Conservation (phyloP, 2,329 filamentous ascomycete genomes). For the Fusarium zealandicum region DNA sequence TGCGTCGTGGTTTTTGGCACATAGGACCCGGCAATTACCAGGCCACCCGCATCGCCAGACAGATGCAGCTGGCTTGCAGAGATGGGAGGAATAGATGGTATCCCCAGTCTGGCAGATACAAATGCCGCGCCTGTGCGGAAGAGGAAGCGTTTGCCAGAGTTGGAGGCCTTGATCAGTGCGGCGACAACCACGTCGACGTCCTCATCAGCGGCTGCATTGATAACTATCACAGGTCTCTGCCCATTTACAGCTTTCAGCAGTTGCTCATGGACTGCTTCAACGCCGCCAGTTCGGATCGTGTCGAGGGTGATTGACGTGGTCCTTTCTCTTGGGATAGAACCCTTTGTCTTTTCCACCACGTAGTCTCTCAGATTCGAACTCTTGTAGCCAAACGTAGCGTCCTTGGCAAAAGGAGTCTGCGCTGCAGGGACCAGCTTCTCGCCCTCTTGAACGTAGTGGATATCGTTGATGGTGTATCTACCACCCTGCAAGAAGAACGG, state of each 20-base stretch:
- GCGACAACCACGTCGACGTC: constrained; percentile 64
- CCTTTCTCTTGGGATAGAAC: constrained; percentile 47
- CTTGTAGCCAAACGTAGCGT: constrained; percentile 64
- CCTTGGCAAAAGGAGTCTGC: constrained; percentile 62
- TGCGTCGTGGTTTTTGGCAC: constrained; percentile 67
- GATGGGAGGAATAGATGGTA: constrained; percentile 58
- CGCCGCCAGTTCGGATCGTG: constrained; percentile 57
- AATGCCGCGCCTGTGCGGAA: constrained; percentile 53
- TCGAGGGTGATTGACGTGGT: constrained; percentile 54
- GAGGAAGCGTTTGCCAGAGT: constrained; percentile 45
- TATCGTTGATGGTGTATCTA: constrained; percentile 62
- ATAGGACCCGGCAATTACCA: constrained; percentile 65
- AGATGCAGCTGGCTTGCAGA: constrained; percentile 53
- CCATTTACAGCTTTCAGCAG: constrained; percentile 46
- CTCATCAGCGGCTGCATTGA: constrained; percentile 61
- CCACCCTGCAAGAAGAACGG: constrained; percentile 68
- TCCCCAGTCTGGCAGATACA: constrained; percentile 58
- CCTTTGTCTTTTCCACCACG: constrained; percentile 60
- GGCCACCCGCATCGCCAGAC: constrained; percentile 51
- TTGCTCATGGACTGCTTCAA: constrained; percentile 50
- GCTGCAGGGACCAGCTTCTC: constrained; percentile 51
- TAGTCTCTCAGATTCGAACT: constrained; percentile 57
- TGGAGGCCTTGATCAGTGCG: constrained; percentile 52
- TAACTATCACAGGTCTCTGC: constrained; percentile 51
- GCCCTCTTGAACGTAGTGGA: constrained; percentile 65